Evolutionary conservation across 192 early-diverging fungal genomes (phyloP).

Genomic region (Spinellus fusiger): DNA sequence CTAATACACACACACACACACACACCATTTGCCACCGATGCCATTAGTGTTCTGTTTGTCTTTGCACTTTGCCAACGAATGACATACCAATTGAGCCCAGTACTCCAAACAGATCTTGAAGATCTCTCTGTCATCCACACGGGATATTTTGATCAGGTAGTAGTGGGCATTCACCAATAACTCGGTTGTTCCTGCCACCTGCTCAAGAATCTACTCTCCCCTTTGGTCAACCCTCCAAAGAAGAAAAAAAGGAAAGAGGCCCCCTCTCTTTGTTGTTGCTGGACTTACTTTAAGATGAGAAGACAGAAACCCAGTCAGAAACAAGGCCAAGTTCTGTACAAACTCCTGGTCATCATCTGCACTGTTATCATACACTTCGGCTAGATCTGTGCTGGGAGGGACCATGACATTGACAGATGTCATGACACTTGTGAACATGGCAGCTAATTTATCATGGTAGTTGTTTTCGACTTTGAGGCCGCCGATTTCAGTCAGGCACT

Average conservation of each 20-base stretch:
- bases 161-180: conserved; percentile 72
- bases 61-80: not conserved
- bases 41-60: not conserved
- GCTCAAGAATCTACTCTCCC: conserved; percentile 50
- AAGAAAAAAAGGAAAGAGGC: not conserved
- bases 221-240: too few species aligned
- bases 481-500: conserved; percentile 97
- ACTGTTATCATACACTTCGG: conserved; percentile 74
- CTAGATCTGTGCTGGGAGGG: conserved; percentile 72
- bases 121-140: conserved; percentile 92
- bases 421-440: conserved; percentile 84
- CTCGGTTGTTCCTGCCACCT: conserved; percentile 42
- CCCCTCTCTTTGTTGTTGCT: not conserved
- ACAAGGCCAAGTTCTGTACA: conserved; percentile 92
- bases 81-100: conserved; percentile 84
- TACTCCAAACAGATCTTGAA: conserved; percentile 99
- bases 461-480: conserved; percentile 71
- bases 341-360: conserved; percentile 90
- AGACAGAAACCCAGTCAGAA: conserved; percentile 81
- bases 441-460: conserved; percentile 81
- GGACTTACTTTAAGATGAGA: conserved; percentile 73
- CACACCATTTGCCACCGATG: not conserved
- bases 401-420: conserved; percentile 61
- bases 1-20: conserved; percentile 20
- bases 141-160: conserved; percentile 86